Base-by-base conservation (phyloP, 1,139 yeast genomes). In the Pichia sp. region DNA sequence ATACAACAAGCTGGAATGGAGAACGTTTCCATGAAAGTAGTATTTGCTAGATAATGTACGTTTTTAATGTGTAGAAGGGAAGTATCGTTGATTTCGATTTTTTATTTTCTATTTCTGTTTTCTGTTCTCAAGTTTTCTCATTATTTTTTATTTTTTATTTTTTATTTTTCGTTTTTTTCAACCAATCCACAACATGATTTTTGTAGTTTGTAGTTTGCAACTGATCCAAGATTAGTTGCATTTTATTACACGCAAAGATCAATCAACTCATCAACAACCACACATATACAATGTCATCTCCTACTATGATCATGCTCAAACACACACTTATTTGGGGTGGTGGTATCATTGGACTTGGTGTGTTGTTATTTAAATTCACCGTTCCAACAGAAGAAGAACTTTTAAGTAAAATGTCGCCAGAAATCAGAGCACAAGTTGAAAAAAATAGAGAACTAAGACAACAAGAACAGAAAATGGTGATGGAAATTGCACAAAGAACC, bases 341-440 rank as follows among this genome's bases (percentile, higher is more conserved):
- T 34, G 73, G 77, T 11, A 83, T 89, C 28, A 72, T 87, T 14
- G 87, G 84, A 3, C 63, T 81, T 0, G 96, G 96, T 9, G 79
- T 82, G 1, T 57, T 86, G 6, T 71, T 84, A 29, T 85, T 70
- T 70, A 83, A 80, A 57, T 86, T 80, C 65, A 80, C 91, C 3
- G 84, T 89, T 0, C 96, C 96, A 1, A 78, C 93, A 0, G 96
- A 88, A 60, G 96, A 89, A 60, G 79, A 90, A 64, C 70, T 90
- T 51, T 77, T 90, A 45, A 80, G 83, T 22, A 70, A 77, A 49
- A 77, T 90, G 60, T 87, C 96, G 5, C 97, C 97, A 0, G 96
- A 90, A 64, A 72, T 89, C 48, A 74, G 90, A 58, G 83, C 83
- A 16, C 84, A 86, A 55, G 88, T 87, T 65, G 93, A 87, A 63